These are phyloP conservation scores for Phytophthora macrochlamydospora DNA, from an alignment of 352 stramenopile genomes.

Conservation along the genomic window DNA sequence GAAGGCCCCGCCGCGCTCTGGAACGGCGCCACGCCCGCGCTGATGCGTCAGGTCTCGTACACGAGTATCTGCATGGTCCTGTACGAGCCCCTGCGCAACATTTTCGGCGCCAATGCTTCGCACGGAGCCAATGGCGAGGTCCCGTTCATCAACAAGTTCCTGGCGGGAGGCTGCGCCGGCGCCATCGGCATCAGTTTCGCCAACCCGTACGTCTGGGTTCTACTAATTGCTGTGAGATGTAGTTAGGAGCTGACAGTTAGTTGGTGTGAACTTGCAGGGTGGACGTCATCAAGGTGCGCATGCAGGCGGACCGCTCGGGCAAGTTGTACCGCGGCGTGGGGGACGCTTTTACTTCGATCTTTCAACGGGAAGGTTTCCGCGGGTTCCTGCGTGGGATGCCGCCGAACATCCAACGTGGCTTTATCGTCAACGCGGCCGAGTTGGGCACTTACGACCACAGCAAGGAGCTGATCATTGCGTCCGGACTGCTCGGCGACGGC, in stretches of 20 bases:
- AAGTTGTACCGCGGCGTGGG: slow-evolving; percentile 72
- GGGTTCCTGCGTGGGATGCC: slow-evolving; percentile 83
- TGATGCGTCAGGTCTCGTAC: slow-evolving; percentile 87
- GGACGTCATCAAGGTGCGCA: slow-evolving; percentile 90
- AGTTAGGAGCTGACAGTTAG: neutral
- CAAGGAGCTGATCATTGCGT: slow-evolving; percentile 76
- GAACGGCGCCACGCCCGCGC: slow-evolving; percentile 78
- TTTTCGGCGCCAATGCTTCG: slow-evolving; percentile 58
- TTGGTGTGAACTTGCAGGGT: slow-evolving; percentile 45
- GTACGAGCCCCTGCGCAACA: slow-evolving; percentile 83
- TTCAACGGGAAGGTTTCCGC: slow-evolving; percentile 67
- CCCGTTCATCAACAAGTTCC: slow-evolving; percentile 79
- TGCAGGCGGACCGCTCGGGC: slow-evolving; percentile 79
- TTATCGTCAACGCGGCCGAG: slow-evolving; percentile 88
- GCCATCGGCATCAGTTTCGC: slow-evolving; percentile 81
- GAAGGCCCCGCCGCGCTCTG: slow-evolving; percentile 71
- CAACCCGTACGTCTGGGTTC: slow-evolving; percentile 71
- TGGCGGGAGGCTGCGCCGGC: slow-evolving; percentile 78
- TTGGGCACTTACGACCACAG: slow-evolving; percentile 89
- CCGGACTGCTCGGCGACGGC: slow-evolving; percentile 61
- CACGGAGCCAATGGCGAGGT: slow-evolving; percentile 50
- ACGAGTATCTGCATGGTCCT: slow-evolving; percentile 88
- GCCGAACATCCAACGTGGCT: slow-evolving; percentile 86
- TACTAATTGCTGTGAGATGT: slow-evolving; percentile 3
- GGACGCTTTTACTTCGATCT: slow-evolving; percentile 76